A percentile compares a stretch with the other conserved stretches of the same genome.
Conservation (phyloP, 1,284 basidiomycete species). For the Ganoderma lingzhi region DNA sequence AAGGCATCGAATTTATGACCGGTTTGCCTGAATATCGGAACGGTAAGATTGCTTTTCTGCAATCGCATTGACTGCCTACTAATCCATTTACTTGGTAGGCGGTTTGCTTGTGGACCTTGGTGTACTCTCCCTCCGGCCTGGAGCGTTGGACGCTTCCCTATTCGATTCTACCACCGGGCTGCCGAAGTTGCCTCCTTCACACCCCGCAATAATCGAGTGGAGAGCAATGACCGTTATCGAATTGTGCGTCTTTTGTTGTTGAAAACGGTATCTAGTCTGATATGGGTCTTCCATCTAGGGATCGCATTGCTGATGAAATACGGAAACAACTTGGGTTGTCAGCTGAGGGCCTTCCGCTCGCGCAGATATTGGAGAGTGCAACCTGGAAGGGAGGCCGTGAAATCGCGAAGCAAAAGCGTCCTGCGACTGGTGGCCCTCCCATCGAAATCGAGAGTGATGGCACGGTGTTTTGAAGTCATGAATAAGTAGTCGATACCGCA, state of each 20-base stretch:
- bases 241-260: conserved; percentile 65
- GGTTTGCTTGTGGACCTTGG: conserved; percentile 90
- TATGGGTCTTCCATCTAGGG: conserved; percentile 54
- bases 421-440: conserved; percentile 82
- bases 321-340: conserved; percentile 63
- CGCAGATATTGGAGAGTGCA: conserved; percentile 92
- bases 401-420: conserved; percentile 84
- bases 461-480: conserved; percentile 70
- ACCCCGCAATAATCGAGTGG: conserved; percentile 96
- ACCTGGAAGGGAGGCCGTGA: conserved; percentile 97
- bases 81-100: conserved; percentile 52
- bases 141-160: conserved; percentile 50
- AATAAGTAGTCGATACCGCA: background rate
- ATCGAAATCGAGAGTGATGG: conserved; percentile 90
- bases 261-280: background rate
- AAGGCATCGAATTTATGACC: conserved; percentile 81
- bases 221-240: conserved; percentile 93
- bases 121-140: conserved; percentile 70
- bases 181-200: conserved; percentile 73
- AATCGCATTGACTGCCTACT: background rate
- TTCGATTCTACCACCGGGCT: conserved; percentile 59
- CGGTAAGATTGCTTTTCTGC: conserved; percentile 51
- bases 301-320: conserved; percentile 81
- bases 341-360: conserved; percentile 66
- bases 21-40: conserved; percentile 92